Evolutionary conservation across 2,329 filamentous ascomycete species (phyloP).

Genomic region (Reticulascus tulasneorum): DNA sequence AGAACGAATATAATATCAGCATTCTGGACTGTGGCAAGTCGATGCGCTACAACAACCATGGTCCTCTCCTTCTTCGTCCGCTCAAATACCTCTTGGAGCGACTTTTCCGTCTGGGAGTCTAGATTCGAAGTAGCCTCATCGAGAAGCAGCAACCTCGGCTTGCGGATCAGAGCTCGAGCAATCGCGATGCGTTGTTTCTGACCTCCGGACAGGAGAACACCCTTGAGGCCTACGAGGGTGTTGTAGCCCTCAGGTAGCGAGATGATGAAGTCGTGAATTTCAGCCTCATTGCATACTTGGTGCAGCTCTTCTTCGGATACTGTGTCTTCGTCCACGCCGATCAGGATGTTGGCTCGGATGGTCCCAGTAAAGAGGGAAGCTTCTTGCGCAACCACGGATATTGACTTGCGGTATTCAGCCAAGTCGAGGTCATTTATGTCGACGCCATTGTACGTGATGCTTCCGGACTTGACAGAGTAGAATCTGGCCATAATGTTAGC

Average conservation of each 20-base stretch:
- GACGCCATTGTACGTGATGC: constrained; percentile 1
- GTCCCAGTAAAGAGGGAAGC: constrained; percentile 39
- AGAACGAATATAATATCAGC: constrained; percentile 68
- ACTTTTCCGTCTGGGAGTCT: constrained; percentile 44
- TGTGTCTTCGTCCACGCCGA: constrained; percentile 54
- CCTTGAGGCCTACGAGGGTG: too few relatives aligned
- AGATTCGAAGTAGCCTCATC: constrained; percentile 44
- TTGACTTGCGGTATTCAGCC: constrained; percentile 30
- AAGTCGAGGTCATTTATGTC: constrained; percentile 33
- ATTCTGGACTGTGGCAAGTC: constrained; percentile 63
- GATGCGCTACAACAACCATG: constrained; percentile 65
- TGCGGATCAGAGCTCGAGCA: too few relatives aligned
- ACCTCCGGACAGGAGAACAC: too few relatives aligned
- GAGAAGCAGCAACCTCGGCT: constrained; percentile 57
- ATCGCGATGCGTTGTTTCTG: too few relatives aligned
- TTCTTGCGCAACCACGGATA: constrained; percentile 42
- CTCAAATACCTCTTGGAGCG: too few relatives aligned
- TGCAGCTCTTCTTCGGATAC: constrained; percentile 52
- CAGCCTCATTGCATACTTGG: too few relatives aligned
- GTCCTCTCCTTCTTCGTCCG: constrained; percentile 50
- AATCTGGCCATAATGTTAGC: too few relatives aligned
- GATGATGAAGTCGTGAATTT: too few relatives aligned
- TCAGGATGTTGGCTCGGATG: constrained; percentile 62
- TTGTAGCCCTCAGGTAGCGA: too few relatives aligned
- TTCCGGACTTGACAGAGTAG: too few relatives aligned